phyloP scores from a whole-genome alignment of 2,329 filamentous ascomycete genomes.

The Calonectria multiphialidica region DNA sequence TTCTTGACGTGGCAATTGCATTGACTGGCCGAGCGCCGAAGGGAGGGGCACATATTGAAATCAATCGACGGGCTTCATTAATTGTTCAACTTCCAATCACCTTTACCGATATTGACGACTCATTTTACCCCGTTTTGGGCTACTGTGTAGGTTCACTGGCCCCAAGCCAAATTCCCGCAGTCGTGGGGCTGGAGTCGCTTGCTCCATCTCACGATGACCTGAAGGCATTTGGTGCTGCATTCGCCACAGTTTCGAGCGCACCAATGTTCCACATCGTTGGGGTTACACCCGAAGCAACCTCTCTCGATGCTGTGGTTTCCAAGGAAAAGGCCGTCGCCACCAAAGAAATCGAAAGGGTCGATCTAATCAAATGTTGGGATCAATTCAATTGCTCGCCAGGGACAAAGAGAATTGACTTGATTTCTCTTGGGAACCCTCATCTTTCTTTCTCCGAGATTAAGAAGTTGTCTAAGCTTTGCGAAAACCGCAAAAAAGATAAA shows the following conservation, averaged over 20 bases:
- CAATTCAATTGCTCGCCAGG: constrained; percentile 24
- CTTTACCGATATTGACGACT: constrained; percentile 27
- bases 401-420: constrained; percentile 15
- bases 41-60: constrained; percentile 24
- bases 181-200: constrained; percentile 25
- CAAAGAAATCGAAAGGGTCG: constrained; percentile 6
- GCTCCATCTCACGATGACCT: constrained; percentile 31
- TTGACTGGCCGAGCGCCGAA: constrained; percentile 33
- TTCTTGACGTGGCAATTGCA: constrained; percentile 33
- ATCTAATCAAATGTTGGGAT: constrained; percentile 21
- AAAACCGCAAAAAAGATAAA: background rate
- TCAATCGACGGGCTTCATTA: constrained; percentile 24
- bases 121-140: constrained; percentile 33
- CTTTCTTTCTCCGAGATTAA: constrained; percentile 32
- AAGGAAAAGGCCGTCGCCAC: background rate
- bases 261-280: constrained; percentile 39
- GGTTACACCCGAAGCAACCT: constrained; percentile 33
- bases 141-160: constrained; percentile 31
- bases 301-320: background rate
- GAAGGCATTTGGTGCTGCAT: constrained; percentile 35
- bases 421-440: constrained; percentile 36
- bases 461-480: background rate
- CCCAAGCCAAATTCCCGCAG: constrained; percentile 26
- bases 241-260: constrained; percentile 35
- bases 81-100: background rate